These are phyloP conservation scores for Malassezia sympodialis DNA, from an alignment of 1,284 basidiomycete genomes.

Conservation along the genomic window DNA sequence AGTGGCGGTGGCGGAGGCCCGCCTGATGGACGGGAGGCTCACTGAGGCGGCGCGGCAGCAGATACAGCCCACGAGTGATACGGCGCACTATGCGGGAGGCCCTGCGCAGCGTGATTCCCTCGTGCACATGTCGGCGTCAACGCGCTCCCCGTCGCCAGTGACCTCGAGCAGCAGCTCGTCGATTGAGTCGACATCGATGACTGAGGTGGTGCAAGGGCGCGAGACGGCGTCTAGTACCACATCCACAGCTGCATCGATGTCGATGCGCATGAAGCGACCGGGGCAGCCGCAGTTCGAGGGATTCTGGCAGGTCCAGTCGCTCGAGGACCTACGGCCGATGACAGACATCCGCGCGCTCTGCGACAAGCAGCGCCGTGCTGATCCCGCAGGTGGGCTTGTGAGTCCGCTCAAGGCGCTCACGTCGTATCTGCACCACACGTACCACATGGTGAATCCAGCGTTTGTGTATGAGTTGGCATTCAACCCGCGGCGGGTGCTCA, in stretches of 20 bases:
- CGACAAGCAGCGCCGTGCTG: conserved; percentile 33
- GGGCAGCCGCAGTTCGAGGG: conserved; percentile 25
- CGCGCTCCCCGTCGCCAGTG: not conserved
- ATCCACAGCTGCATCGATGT: not conserved
- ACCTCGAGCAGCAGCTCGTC: conserved; percentile 8
- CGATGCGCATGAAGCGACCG: conserved; percentile 1
- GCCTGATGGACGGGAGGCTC: not conserved
- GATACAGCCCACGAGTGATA: not conserved
- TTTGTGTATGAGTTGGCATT: conserved; percentile 48
- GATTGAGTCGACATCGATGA: not conserved
- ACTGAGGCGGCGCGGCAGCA: not conserved
- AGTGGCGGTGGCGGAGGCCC: conserved; percentile 6
- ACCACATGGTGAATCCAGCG: conserved; percentile 46
- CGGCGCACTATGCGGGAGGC: not conserved
- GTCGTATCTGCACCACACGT: conserved; percentile 46
- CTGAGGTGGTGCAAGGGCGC: not conserved
- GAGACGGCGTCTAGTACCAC: conserved; percentile 1
- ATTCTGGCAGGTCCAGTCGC: conserved; percentile 35
- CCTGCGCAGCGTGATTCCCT: not conserved
- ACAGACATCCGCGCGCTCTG: conserved; percentile 26
- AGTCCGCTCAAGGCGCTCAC: conserved; percentile 47
- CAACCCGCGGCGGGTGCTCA: conserved; percentile 44
- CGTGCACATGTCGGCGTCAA: not conserved
- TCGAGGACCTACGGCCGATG: conserved; percentile 34
- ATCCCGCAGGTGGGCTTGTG: conserved; percentile 42